These are phyloP conservation scores for Botrytis paeoniae DNA, from an alignment of 2,329 filamentous ascomycete genomes.

Conservation along the genomic window DNA sequence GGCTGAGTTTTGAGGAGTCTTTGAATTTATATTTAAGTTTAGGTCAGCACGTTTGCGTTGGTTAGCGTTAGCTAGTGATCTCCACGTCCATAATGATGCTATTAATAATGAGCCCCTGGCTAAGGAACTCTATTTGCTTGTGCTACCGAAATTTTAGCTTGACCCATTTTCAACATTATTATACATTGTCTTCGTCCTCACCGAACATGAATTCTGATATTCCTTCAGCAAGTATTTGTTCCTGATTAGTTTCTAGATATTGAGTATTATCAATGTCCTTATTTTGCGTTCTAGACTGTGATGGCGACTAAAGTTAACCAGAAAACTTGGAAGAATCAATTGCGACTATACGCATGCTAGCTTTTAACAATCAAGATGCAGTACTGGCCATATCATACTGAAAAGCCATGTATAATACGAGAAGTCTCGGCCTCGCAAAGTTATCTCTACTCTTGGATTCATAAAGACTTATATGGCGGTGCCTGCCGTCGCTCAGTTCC, in stretches of 20 bases:
- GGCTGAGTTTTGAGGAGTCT: neutral
- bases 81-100: neutral
- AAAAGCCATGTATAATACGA: too few relatives aligned
- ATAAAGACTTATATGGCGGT: too few relatives aligned
- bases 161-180: neutral
- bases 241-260: neutral
- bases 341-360: too few relatives aligned
- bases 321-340: too few relatives aligned
- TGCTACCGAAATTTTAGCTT: neutral
- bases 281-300: too few relatives aligned
- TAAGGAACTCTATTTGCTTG: neutral
- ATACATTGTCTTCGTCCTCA: neutral
- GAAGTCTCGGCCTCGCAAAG: too few relatives aligned
- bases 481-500: neutral
- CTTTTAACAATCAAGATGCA: too few relatives aligned
- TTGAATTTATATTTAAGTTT: neutral
- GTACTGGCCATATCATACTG: too few relatives aligned
- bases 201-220: neutral
- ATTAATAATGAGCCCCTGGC: neutral
- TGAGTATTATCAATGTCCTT: neutral
- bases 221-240: neutral
- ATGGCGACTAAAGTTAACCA: neutral
- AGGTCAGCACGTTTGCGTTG: neutral
- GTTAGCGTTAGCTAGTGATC: neutral
- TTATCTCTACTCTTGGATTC: too few relatives aligned